Base-by-base conservation (phyloP, 2,329 filamentous ascomycete genomes). In the Aspergillus luchuensis region DNA sequence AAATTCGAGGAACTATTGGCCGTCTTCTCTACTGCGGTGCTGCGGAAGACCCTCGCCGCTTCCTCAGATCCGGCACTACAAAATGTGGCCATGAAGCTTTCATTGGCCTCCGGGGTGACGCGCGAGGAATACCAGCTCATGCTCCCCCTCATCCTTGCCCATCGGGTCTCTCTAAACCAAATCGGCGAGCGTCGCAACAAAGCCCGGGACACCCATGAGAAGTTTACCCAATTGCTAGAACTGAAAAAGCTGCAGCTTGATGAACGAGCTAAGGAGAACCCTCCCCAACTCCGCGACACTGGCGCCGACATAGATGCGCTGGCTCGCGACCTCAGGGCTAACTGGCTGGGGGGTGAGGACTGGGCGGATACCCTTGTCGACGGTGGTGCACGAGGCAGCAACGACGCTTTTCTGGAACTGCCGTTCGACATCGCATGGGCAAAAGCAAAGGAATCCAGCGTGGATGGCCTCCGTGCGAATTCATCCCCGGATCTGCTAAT, bases 1-100 rank as follows among this genome's bases (percentile, higher is more conserved):
- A 89, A 91, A 64, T 86, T 98, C 57, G 92, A 93, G 72, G 95
- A 99, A 72, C 80, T 97, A 1, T 82, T 98, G 28, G 87, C 91
- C 3, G 82, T 87, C 0, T 96, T 99, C 69, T 97, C 94, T 1
- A 91, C 90, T 13, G 85, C 87, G 0, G 92, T 97, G 0, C 75
- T 98, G 63, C 90, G 90, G 71, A 92, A 89, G 70, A 76, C 85
- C 0, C 77, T 90, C 1, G 79, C 82, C 45, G 72, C 79, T 74
- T 43, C 73, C 74, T 19, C 60, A 25, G 61, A 66, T 6, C 75
- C 77, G 39, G 72, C 76, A 41, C 72, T 80, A 55, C 78, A 80
- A 43, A 81, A 84, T 8, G 70, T 85, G 8, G 84, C 84, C 0
- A 79, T 86, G 64, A 77, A 76, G 11, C 69, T 91, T 7, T 84